These are phyloP conservation scores for Fusarium sp. DNA, from an alignment of 2,329 filamentous ascomycete species.

Conservation along the genomic window DNA sequence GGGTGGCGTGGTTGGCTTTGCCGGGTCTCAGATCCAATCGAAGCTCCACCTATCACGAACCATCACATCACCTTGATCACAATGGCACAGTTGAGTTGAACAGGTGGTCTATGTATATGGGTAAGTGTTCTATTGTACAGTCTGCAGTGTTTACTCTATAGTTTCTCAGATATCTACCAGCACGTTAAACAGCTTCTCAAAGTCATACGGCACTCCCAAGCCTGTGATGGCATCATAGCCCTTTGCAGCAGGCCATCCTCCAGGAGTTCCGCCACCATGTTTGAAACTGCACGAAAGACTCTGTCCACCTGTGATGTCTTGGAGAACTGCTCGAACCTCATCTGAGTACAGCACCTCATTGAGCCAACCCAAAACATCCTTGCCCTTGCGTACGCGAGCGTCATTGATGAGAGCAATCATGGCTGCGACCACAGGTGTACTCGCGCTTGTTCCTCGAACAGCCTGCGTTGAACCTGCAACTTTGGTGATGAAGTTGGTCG, in stretches of 20 bases:
- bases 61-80: not conserved
- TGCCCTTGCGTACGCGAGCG: constrained; percentile 60
- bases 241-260: constrained; percentile 58
- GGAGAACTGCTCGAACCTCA: constrained; percentile 51
- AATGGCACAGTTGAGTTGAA: not conserved
- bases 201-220: constrained; percentile 59
- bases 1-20: constrained; percentile 5
- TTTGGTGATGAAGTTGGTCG: constrained; percentile 65
- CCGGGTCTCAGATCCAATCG: not conserved
- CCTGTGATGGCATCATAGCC: constrained; percentile 65
- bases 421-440: constrained; percentile 65
- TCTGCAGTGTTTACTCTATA: not conserved
- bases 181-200: constrained; percentile 52
- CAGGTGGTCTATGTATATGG: not conserved
- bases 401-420: constrained; percentile 68
- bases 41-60: not conserved
- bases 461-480: constrained; percentile 42
- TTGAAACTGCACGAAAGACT: constrained; percentile 55
- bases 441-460: constrained; percentile 62
- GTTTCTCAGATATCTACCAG: constrained; percentile 41
- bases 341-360: constrained; percentile 62
- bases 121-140: not conserved
- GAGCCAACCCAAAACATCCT: constrained; percentile 64
- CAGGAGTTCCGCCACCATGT: constrained; percentile 46
- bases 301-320: constrained; percentile 56